Conservation (phyloP, 176 grass and related monocot genomes). For the Carex myosuroides region DNA sequence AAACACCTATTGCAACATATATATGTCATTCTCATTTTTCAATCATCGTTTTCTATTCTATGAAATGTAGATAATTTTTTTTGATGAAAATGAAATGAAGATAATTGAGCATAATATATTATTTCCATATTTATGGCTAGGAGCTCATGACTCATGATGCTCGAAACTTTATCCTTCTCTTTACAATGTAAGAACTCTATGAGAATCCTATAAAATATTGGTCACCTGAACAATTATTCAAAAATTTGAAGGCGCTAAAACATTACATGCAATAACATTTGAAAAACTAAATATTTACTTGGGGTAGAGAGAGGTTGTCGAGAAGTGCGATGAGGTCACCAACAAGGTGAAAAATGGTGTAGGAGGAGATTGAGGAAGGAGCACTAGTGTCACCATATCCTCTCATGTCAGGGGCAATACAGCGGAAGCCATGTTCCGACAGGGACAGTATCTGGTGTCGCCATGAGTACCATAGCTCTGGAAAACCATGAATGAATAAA, state of each 20-base stretch:
- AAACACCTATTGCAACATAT: not conserved
- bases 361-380: constrained; percentile 37
- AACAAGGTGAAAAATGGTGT: constrained; percentile 71
- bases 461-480: constrained; percentile 90
- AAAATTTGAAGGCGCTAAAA: too few relatives aligned
- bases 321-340: constrained; percentile 76
- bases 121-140: not conserved
- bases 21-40: not conserved
- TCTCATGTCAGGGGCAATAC: constrained; percentile 65
- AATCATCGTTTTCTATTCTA: not conserved
- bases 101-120: not conserved
- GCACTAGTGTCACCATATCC: constrained; percentile 66
- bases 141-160: too few relatives aligned
- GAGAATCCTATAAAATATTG: too few relatives aligned
- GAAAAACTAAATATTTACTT: constrained; percentile 22
- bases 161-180: too few relatives aligned
- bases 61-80: not conserved
- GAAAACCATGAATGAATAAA: constrained; percentile 76
- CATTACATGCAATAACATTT: too few relatives aligned
- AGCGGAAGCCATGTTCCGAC: constrained; percentile 51
- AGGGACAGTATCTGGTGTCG: constrained; percentile 55
- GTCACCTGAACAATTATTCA: too few relatives aligned
- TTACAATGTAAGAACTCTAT: too few relatives aligned
- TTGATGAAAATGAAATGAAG: too few relatives aligned
- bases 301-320: constrained; percentile 39